phyloP scores from a whole-genome alignment of 2,329 filamentous ascomycete genomes.

The Xylaria arbuscula region DNA sequence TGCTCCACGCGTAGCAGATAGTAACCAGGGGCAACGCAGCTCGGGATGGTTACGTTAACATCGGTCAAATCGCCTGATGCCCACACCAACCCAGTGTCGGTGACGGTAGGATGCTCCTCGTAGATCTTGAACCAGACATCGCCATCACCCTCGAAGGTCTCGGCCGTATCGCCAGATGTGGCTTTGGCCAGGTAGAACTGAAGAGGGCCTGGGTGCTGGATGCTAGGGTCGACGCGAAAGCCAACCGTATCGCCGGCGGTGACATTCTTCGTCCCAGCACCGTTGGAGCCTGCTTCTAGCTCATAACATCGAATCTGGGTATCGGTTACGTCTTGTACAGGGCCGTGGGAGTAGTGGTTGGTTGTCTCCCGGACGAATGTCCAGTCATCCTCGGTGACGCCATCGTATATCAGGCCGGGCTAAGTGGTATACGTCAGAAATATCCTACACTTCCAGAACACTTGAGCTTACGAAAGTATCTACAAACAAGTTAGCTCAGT shows the following conservation, averaged over 20 bases:
- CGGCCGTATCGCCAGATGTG: conserved; percentile 43
- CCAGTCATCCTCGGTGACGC: conserved; percentile 49
- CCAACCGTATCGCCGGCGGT: conserved; percentile 52
- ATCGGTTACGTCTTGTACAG: conserved; percentile 50
- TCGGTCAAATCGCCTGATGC: conserved; percentile 36
- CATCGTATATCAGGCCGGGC: conserved; percentile 45
- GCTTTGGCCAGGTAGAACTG: conserved; percentile 49
- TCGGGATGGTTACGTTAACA: conserved; percentile 48
- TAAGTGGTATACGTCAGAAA: conserved; percentile 19
- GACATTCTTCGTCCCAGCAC: conserved; percentile 49
- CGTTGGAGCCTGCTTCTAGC: conserved; percentile 44
- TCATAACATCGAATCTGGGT: conserved; percentile 54
- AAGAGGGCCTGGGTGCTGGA: conserved; percentile 48
- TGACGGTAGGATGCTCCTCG: conserved; percentile 45
- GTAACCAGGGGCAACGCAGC: conserved; percentile 49
- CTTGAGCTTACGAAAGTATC: conserved; percentile 44
- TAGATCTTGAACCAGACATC: conserved; percentile 51
- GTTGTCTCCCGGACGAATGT: conserved; percentile 52
- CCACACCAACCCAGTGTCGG: conserved; percentile 38
- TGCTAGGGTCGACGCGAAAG: conserved; percentile 50
- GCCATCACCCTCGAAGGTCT: conserved; percentile 45
- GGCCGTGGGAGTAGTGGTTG: conserved; percentile 53
- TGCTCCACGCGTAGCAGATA: conserved; percentile 53
- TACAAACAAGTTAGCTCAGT: conserved; percentile 35
- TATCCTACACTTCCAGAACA: not conserved